Evolutionary conservation across 106 monocot genomes (phyloP), one percentile per base, ranked within the genome.

Genomic region (Hemerocallis citrina): DNA sequence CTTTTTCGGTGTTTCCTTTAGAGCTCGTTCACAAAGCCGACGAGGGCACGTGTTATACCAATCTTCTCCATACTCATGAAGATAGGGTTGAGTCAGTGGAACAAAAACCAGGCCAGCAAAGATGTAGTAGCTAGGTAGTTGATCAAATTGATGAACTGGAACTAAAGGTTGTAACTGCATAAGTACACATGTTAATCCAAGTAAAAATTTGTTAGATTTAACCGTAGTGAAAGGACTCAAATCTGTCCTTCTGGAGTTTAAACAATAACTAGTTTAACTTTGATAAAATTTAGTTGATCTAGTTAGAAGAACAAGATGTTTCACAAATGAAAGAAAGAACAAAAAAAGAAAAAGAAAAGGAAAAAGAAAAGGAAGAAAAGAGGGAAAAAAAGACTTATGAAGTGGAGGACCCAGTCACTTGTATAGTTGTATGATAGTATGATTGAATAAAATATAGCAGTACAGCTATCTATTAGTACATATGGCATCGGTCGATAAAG

Each of bases 1-100:
- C 65, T 72, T 99, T 55, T 88, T 74, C n/a, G 98, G 98, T 50
- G 85, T 66, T 42, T 92, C 98, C 65, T 88, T 50, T 16, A 99
- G 39, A 49, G 98, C 85, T 39, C 88, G 78, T 64, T 99, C 92
- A 75, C 98, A 99, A n/a, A 99, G 61, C 60, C 82, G 84, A 34
- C 98, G 91, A 61, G 92, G 92, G n/a, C 88, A 98, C 62, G 61
- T 71, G 24, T 99, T 99, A 57, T 92, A 99, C 92, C 98, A 99
- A 70, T 92, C 98, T 61, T 99, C 92, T 57, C 98, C 98, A 78
- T 88, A 92, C 52, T 92, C 98, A 70, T 99, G 98, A 66, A 99
- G 88, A 61, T 99, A 99, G 31, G 98, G 98, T 33, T 99, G 98
- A 30, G 88, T 92, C 55, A 99, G 66, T 33, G 98, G 98, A 54